Conservation (phyloP, 169 alveolate genomes). For the Plasmodium gonderi region DNA sequence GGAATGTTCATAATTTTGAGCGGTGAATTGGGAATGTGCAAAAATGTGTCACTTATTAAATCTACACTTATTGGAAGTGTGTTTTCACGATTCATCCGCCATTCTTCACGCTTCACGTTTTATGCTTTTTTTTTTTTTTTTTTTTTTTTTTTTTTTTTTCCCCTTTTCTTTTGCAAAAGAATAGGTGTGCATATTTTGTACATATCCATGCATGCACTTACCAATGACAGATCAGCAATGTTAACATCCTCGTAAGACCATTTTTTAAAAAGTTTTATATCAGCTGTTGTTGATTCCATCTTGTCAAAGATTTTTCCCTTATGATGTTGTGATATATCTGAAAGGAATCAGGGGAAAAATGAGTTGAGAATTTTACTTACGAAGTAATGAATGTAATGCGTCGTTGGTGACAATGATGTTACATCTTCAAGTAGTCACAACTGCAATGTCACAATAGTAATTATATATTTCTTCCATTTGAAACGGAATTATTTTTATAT, state of each 20-base stretch:
- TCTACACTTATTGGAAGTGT: too few relatives aligned
- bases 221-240: constrained; percentile 95
- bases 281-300: constrained; percentile 84
- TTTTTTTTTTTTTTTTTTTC: neutral
- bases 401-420: too few relatives aligned
- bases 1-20: neutral
- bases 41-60: too few relatives aligned
- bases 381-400: too few relatives aligned
- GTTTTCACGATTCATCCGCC: too few relatives aligned
- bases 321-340: neutral
- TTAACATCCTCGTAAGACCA: constrained; percentile 97
- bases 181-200: neutral
- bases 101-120: neutral
- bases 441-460: too few relatives aligned
- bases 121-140: neutral
- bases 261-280: constrained; percentile 94
- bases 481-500: too few relatives aligned
- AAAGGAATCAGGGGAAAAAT: neutral
- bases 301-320: constrained; percentile 3
- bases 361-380: neutral
- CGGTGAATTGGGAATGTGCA: too few relatives aligned
- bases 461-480: too few relatives aligned
- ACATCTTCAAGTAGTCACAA: too few relatives aligned
- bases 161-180: too few relatives aligned
- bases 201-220: neutral